Evolutionary conservation across 148 eudicot genomes (phyloP), one percentile per base, ranked within the genome.

Genomic region (Amaranthus cruentus): DNA sequence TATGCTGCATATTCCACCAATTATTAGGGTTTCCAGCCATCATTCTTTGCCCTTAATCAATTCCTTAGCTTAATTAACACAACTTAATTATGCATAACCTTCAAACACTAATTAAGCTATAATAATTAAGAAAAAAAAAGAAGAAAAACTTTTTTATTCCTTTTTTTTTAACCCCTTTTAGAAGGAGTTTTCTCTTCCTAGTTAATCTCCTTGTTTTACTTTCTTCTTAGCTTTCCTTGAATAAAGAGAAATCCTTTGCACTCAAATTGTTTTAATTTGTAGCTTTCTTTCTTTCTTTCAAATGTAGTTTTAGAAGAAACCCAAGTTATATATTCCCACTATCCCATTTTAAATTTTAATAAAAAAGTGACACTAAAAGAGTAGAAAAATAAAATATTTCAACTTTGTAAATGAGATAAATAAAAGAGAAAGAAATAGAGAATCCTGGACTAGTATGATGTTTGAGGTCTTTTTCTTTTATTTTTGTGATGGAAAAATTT

Each of bases 1-100:
- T 70, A 70, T 83, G 87, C 85, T 83, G 87, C 85, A 85, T 83
- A 89, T 83, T 88, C 94, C 94, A 89, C 94, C 92, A 89, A 76
- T 67, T 67, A 67, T 80, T 88, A 89, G 97, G 92, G 94, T 86
- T 91, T 88, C 87, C 88, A 72, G 77, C 82, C 82, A 89, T 87
- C 91, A 89, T 89, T 82, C 82, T 90, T 80, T 85, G 44, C 44
- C 15, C 46, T 44, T 7, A 42, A 42, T 60, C 4, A 4, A 65
- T 58, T 57, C 48, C 60, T 74, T 28, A 28, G 38, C 57, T 63
- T 64, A 75, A 75, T 62, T 55, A 70, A 12, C 70, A 58, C 60
- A 71, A 48, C 50, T 73, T 73, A 63, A 47, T 47, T 60, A 47
- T 62, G 46, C 69, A 73, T 68, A 65, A n/a, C 12, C 55, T 18